Evolutionary conservation across 176 grass and related monocot species (phyloP), one percentile per base, ranked within the genome.

Genomic region (Cocos nucifera): DNA sequence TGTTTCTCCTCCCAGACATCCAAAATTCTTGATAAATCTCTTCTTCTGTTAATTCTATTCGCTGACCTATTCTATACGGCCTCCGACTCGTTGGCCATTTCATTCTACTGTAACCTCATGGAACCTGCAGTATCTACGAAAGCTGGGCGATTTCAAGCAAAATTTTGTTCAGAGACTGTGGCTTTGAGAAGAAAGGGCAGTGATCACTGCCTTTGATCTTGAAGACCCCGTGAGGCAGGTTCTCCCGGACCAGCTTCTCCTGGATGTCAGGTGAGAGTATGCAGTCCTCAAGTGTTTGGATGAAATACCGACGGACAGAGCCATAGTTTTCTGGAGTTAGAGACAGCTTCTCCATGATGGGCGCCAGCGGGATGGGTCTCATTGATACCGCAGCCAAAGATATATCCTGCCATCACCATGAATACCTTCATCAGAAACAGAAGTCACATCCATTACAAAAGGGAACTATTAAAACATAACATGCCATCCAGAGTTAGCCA

Each of bases 201-300:
- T 98, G 94, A 61, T 98, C 94, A 1, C 85, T 67, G 19, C 88
- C 94, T 79, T 98, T 98, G 57, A 98, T 93, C 78, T 98, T 92
- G 76, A 81, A 98, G 72, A 98, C 76, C 23, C 94, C 84, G 3
- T 89, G 49, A 0, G 94, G 84, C 0, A 79, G 70, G 82, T 80
- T 98, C 59, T 98, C 88, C 15, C 88, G 65, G 51, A 92, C 85
- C 59, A 98, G 64, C 71, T 93, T 98, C 94, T 98, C 94, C 60
- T 98, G 94, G 54, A 78, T 69, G 2, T 92, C 84, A 0, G 94
- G 84, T 0, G 85, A 93, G 22, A 98, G 59, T 76, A 93, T 89
- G 69, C 65, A 66, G 61, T 98, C 94, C 0, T 98, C 88, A 0
- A 98, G 82, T 1, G 94, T 81, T 74, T 98, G 94, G 63, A 98